Conservation (phyloP, 305 asterid genomes). For the Striga hermonthica region DNA sequence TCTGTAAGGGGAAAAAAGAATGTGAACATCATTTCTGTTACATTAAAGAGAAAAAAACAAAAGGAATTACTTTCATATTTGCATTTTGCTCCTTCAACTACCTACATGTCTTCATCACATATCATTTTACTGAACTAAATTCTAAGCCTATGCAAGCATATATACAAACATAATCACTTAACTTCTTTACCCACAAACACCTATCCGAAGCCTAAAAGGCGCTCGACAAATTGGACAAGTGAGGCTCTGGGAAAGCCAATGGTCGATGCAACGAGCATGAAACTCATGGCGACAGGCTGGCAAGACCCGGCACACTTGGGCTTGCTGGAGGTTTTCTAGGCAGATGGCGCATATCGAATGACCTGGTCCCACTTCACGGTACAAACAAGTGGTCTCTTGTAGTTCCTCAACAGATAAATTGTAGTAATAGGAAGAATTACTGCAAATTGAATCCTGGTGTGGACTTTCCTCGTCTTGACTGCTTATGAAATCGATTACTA, state of each 20-base stretch:
- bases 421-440: conserved; percentile 14
- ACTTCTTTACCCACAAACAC: neutral
- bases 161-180: neutral
- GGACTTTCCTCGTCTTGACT: conserved; percentile 25
- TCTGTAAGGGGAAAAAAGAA: too few relatives aligned
- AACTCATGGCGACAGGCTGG: conserved; percentile 60
- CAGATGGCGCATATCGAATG: conserved; percentile 47
- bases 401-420: conserved; percentile 46
- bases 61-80: too few relatives aligned
- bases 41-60: too few relatives aligned
- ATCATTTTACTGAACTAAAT: too few relatives aligned
- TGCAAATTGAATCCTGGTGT: conserved; percentile 2
- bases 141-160: too few relatives aligned
- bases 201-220: conserved; percentile 35
- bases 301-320: conserved; percentile 49
- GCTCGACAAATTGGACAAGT: conserved; percentile 53
- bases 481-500: conserved; percentile 45
- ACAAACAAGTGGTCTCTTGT: conserved; percentile 43
- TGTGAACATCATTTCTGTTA: too few relatives aligned
- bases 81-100: too few relatives aligned
- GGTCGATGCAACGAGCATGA: conserved; percentile 59
- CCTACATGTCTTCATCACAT: too few relatives aligned
- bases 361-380: conserved; percentile 29
- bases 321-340: conserved; percentile 42
- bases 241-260: conserved; percentile 47